Evolutionary conservation across 2,329 filamentous ascomycete genomes (phyloP).

Genomic region (Bertia moriformis): DNA sequence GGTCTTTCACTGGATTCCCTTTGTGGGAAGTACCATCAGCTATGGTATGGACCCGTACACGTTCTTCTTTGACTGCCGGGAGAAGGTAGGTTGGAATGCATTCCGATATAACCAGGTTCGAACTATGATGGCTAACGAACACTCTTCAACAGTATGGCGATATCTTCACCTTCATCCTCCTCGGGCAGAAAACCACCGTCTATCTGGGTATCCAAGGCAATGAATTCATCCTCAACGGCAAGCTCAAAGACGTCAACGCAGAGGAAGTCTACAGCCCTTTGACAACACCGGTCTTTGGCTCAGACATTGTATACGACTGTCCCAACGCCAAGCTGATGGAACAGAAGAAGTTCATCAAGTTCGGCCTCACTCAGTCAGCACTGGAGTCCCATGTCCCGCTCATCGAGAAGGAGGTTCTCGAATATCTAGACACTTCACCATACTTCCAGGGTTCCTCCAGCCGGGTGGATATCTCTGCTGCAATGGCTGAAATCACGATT

Average conservation of each 20-base stretch:
- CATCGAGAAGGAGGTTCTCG: conserved; percentile 54
- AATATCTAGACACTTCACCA: conserved; percentile 43
- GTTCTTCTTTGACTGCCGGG: conserved; percentile 49
- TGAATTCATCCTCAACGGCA: conserved; percentile 40
- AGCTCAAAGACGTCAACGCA: conserved; percentile 33
- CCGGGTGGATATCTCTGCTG: conserved; percentile 44
- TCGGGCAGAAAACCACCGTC: conserved; percentile 33
- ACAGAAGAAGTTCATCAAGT: conserved; percentile 73
- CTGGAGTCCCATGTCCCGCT: conserved; percentile 54
- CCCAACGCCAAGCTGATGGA: conserved; percentile 77
- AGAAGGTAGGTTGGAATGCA: conserved; percentile 36
- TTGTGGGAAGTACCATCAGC: conserved; percentile 55
- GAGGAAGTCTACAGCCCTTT: conserved; percentile 37
- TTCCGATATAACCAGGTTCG: neutral
- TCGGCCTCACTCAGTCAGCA: conserved; percentile 50
- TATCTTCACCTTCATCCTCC: conserved; percentile 35
- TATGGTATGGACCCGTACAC: conserved; percentile 59
- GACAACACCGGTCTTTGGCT: conserved; percentile 51
- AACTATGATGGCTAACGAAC: conserved; percentile 3
- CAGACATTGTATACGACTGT: conserved; percentile 71
- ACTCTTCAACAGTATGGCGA: conserved; percentile 26
- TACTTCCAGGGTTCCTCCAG: conserved; percentile 45
- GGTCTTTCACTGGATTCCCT: conserved; percentile 45
- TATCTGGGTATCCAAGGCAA: conserved; percentile 34
- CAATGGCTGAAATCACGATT: conserved; percentile 65